These are phyloP conservation scores for Glomus cerebriforme DNA, from an alignment of 192 early-diverging fungal genomes.

Conservation along the genomic window DNA sequence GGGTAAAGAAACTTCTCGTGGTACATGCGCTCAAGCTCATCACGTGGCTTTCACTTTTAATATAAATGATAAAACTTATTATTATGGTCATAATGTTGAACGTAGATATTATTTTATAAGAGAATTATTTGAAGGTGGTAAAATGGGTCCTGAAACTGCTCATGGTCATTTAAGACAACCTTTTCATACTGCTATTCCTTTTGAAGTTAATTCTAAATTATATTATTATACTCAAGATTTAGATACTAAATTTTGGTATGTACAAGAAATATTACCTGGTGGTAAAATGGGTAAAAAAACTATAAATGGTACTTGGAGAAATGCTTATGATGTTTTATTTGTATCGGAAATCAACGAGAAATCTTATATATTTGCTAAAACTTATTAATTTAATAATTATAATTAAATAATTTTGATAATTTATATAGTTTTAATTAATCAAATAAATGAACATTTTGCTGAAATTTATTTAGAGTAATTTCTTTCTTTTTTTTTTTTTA, in stretches of 20 bases:
- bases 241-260: not conserved
- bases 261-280: not conserved
- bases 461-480: too few relatives aligned
- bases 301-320: not conserved
- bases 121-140: slow-evolving; percentile 14
- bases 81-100: slow-evolving; percentile 3
- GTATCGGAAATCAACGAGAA: not conserved
- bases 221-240: slow-evolving; percentile 5
- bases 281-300: slow-evolving; percentile 7
- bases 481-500: too few relatives aligned
- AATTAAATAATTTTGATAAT: too few relatives aligned
- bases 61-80: not conserved
- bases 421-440: too few relatives aligned
- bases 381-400: too few relatives aligned
- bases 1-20: not conserved
- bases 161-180: not conserved
- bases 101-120: slow-evolving; percentile 2
- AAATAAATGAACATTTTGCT: too few relatives aligned
- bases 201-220: not conserved
- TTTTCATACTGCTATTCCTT: not conserved
- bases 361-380: not conserved
- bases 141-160: not conserved
- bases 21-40: not conserved
- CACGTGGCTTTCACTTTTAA: not conserved
- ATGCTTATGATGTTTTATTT: not conserved